Evolutionary conservation across 1,284 basidiomycete species (phyloP), one percentile per base, ranked within the genome.

Genomic region (Melampsora abietis-canadensis): DNA sequence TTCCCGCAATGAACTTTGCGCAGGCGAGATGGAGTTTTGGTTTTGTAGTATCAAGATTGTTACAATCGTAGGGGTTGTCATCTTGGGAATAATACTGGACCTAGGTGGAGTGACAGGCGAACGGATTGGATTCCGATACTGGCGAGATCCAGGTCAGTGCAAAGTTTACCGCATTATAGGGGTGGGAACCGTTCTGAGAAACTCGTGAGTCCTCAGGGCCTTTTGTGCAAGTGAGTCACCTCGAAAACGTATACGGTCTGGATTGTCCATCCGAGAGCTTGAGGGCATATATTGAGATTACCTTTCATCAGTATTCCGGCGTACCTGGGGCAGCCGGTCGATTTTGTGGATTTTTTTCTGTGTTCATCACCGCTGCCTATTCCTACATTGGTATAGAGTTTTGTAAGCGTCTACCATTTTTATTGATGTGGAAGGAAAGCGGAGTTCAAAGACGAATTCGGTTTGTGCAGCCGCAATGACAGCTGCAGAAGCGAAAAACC

Each of bases 11-110:
- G 27, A 31, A 0, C 2, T 17, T 62, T 34, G 21, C 30, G 8
- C 31, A 62, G 86, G 86, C 2, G 87, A 84, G 70, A 80, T 86
- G 77, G 86, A 87, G 77, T 87, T 86, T 77, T 86, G 85, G 83
- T 85, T 87, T 24, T 85, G 85, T 6, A 84, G 83, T 72, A 82
- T 87, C 76, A 87, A 87, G 81, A 83, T 88, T 66, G 75, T 86
- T 60, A 84, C 86, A 2, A 84, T 87, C 48, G 80, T 87, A 7
- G 85, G 85, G 77, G 84, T 87, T 77, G 84, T 87, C 78, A 83
- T 87, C 80, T 84, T 87, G 27, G 85, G 85, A 63, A 80, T 87
- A 82, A 83, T 86, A 40, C 78, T 83, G 44, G 80, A 82, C 75
- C 78, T 80, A 24, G 82, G 82, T 31, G 82, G 81, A 21, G 81